Conservation (phyloP, 306 rosid genomes). For the Sophora flavescens region DNA sequence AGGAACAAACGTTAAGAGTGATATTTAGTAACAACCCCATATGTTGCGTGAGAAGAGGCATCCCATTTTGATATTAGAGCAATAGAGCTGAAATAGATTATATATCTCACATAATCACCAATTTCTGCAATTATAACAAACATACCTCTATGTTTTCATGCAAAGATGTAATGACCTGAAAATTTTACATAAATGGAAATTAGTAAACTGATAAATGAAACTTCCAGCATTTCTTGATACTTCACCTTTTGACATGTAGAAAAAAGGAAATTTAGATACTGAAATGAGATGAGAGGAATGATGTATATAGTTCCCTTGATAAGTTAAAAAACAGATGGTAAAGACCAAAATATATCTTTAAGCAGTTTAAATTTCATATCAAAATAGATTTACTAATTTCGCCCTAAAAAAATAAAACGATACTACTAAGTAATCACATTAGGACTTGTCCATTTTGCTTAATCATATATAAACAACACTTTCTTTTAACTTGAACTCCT, state of each 20-base stretch:
- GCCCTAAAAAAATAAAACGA: not conserved
- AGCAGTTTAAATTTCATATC: constrained; percentile 23
- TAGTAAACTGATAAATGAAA: constrained; percentile 36
- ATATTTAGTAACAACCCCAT: constrained; percentile 8
- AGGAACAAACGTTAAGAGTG: constrained; percentile 22
- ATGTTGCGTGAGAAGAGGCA: constrained; percentile 17
- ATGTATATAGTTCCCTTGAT: constrained; percentile 4
- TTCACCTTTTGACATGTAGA: not conserved
- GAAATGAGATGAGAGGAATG: constrained; percentile 28
- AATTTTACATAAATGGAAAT: constrained; percentile 27
- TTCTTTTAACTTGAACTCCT: not conserved
- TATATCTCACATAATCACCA: not conserved
- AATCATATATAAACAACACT: not conserved
- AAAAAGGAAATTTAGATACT: constrained; percentile 21
- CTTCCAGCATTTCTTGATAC: constrained; percentile 7
- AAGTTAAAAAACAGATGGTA: not conserved
- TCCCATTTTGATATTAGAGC: constrained; percentile 10
- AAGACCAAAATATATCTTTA: not conserved
- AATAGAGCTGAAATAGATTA: constrained; percentile 24
- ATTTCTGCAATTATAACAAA: constrained; percentile 21
- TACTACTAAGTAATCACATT: not conserved
- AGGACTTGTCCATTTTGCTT: constrained; percentile 24
- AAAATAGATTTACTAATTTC: not conserved
- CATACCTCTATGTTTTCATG: constrained; percentile 81
- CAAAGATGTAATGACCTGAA: constrained; percentile 83